Evolutionary conservation across 2,329 filamentous ascomycete species (phyloP), one percentile per base, ranked within the genome.

Genomic region (Endoconidiophora polonica): DNA sequence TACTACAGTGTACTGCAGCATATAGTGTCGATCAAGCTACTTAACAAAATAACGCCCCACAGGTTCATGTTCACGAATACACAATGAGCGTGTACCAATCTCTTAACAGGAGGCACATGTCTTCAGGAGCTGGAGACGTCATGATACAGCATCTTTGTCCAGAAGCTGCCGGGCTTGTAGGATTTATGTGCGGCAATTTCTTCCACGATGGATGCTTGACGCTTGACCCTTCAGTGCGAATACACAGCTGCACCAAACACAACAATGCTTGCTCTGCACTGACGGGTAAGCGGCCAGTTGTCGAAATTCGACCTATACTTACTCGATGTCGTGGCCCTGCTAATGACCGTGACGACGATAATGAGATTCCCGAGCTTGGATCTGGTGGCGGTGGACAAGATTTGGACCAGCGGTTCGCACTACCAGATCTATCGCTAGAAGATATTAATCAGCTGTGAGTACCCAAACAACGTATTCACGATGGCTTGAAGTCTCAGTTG

Each of bases 61-160:
- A 81, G 69, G 75, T 94, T 2, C 90, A 95, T 58, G 76, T 95
- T 2, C 86, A 94, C 59, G 67, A 76, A 14, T 95, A 95, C 60
- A 86, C 88, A 56, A 69, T 81, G 58, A 65, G 71, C 1, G 69
- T 95, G 0, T 95, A 93, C 59, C 67, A 67, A 39, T 76, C 80
- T 1, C 72, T 88, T 0, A 63, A 71, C 4, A 63, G 26, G 5
- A 45, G 5, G n/a, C 65, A 1, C 70, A 33, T 10, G 14, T 46
- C 14, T 29, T 43, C 37, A 37, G 29, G 29, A 9, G 29, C 38
- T 23, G 14, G 37, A 2, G 20, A 14, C 4, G 16, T 18, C 4
- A 37, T 22, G 12, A 22, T 33, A 22, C 36, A 48, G 26, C 70
- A 69, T 55, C 58, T 72, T 3, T 63, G 71, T 10, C 66, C 68